Base-by-base conservation (phyloP, 2,329 filamentous ascomycete genomes). In the Colletotrichum liriopes region DNA sequence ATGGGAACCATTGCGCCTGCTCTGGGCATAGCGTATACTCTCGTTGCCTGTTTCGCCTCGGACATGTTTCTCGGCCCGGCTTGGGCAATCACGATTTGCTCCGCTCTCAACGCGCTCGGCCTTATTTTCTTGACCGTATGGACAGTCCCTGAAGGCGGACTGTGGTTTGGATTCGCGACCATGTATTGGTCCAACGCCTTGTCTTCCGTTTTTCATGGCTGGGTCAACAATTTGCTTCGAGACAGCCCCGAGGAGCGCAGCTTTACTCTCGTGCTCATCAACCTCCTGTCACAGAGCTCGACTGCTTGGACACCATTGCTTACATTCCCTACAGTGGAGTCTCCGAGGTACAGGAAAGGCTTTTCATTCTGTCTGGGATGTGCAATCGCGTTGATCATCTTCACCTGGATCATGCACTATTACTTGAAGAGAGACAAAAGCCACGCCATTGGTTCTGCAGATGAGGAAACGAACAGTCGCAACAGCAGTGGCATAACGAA, bases 221-320 rank as follows among this genome's bases (percentile, higher is more conserved):
- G 66, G 66, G 66, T 65, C n/a, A 65, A 63, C 1, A 65, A 64
- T 16, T 18, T 69, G 9, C 41, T 65, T 7, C 43, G 60, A 3
- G 66, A 65, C 5, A 69, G 66, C 23, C 58, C 59, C 1, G 66
- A 69, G 43, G 66, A 69, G 35, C 66, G 66, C 8, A 65, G 59
- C n/a, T 63, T 69, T n/a, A 69, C 60, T 11, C 20, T 63, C 6
- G 60, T 65, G 4, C 58, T 69, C 12, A 69, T 69, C 32, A 65
- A 63, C 23, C 39, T 65, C 89, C 75, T 88, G 86, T 0, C 86
- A 86, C 0, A 90, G 87, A 86, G 2, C 81, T 88, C 39, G 85
- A 89, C 62, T 81, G 87, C 86, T 0, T 90, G 88, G 88, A 90
- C 86, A 2, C 85, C 84, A 2, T 74, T 90, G 6, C 75, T 90